Evolutionary conservation across 257 asterid species (phyloP), one percentile per base, ranked within the genome.

Genomic region (Lycium ferocissimum): DNA sequence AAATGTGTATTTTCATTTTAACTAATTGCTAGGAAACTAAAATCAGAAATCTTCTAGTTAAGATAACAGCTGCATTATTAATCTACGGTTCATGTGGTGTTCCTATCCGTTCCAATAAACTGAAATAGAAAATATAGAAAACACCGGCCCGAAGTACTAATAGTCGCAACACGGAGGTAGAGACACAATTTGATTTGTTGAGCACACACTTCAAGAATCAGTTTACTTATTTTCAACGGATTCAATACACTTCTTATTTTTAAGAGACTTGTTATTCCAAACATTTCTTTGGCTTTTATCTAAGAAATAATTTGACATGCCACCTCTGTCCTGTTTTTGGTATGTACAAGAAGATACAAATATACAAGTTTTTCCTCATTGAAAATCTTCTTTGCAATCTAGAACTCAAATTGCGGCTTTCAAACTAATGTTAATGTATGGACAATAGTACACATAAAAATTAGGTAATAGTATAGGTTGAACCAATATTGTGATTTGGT

Each of bases 351-450:
- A 71, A 40, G 43, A 38, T 71, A 71, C 79, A 40, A 38, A 9
- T 18, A 71, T 9, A 71, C 14, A 71, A 40, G 33, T 43, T 35
- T 40, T 69, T 43, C 79, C 54, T 71, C 79, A 43, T 71, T 71
- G 35, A 18, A 15, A 10, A 71, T 43, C 56, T 40, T 43, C 26
- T 43, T 71, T 43, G 37, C 35, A 72, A 57, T 43, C 35, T 43
- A 45, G 57, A 72, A 72, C 14, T 72, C 80, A 72, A 72, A 72
- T 18, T 43, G 35, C 43, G 80, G 43, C 40, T 70, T 70, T 70
- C 78, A 70, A 70, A 70, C 53, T 70, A 38, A 70, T 15, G 76
- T 70, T 75, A 75, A 75, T 49, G 81, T 75, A 47, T 75, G 20
- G 61, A 49, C 12, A 45, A 75, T 14, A 49, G 81, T 12, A 56